Evolutionary conservation across 2,329 filamentous ascomycete species (phyloP).

Genomic region (Thermothelomyces thermophilus): DNA sequence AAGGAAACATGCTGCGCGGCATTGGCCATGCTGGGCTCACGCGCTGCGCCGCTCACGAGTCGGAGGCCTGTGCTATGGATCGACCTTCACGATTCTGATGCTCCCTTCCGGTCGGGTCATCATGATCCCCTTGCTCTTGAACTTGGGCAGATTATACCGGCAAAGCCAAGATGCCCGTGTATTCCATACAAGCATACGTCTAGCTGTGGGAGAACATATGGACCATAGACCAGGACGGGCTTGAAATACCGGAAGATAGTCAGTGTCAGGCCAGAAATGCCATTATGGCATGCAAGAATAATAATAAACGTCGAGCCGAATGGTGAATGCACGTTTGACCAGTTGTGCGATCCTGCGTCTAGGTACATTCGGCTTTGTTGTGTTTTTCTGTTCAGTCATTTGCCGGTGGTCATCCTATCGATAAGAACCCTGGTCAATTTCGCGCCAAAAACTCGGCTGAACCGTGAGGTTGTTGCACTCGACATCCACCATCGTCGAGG

Average conservation of each 20-base stretch:
- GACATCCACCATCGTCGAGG: constrained; percentile 16
- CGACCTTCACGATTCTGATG: not conserved
- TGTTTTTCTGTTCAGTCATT: not conserved
- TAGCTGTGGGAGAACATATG: not conserved
- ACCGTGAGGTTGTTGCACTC: not conserved
- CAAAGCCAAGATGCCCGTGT: not conserved
- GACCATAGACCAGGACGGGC: too few relatives aligned
- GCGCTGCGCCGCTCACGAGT: not conserved
- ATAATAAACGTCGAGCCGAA: constrained; percentile 8
- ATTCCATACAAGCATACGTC: too few relatives aligned
- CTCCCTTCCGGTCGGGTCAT: not conserved
- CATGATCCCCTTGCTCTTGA: not conserved
- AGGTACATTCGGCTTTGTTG: not conserved
- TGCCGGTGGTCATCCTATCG: constrained; percentile 25
- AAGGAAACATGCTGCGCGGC: too few relatives aligned
- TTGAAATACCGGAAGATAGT: not conserved
- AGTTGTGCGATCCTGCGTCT: too few relatives aligned
- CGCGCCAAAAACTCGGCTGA: constrained; percentile 23
- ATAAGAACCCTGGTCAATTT: constrained; percentile 23
- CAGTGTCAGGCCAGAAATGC: not conserved
- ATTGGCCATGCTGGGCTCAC: not conserved
- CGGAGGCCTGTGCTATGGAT: not conserved
- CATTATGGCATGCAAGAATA: not conserved
- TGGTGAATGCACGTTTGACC: too few relatives aligned
- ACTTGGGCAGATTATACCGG: not conserved